Conservation (phyloP, 805 yeast genomes). For the Candida krabiensis region DNA sequence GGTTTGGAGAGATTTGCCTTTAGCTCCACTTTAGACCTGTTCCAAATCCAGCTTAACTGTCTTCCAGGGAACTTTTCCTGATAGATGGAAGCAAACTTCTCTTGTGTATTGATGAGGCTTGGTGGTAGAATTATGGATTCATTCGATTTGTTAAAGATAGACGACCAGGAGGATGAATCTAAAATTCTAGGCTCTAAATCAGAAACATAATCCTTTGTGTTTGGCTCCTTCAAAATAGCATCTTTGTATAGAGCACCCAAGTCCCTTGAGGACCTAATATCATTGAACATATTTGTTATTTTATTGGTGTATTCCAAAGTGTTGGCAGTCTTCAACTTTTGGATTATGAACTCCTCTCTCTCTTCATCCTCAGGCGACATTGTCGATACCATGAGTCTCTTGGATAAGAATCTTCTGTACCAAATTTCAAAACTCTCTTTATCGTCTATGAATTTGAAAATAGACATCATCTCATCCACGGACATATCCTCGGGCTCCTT, state of each 20-base stretch:
- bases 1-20: conserved; percentile 81
- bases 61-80: conserved; percentile 79
- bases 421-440: conserved; percentile 94
- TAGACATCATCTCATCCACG: conserved; percentile 79
- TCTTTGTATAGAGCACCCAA: conserved; percentile 47
- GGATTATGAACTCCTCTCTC: conserved; percentile 80
- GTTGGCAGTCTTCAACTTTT: conserved; percentile 83
- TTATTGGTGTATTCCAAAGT: conserved; percentile 91
- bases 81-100: conserved; percentile 68
- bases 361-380: conserved; percentile 84
- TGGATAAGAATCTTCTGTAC: conserved; percentile 86
- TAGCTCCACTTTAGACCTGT: conserved; percentile 87
- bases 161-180: conserved; percentile 33
- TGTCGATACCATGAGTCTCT: conserved; percentile 72
- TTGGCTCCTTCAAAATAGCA: conserved; percentile 14
- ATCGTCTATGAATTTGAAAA: conserved; percentile 86
- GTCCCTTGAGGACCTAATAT: conserved; percentile 81
- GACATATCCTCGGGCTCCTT: conserved; percentile 71
- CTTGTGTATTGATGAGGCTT: conserved; percentile 62
- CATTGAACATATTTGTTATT: conserved; percentile 94
- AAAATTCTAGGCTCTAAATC: conserved; percentile 35
- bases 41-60: conserved; percentile 94
- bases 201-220: conserved; percentile 22
- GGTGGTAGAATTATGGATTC: conserved; percentile 64
- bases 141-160: conserved; percentile 28